phyloP scores from a whole-genome alignment of 805 yeast species.

The Naumovozyma baii region DNA sequence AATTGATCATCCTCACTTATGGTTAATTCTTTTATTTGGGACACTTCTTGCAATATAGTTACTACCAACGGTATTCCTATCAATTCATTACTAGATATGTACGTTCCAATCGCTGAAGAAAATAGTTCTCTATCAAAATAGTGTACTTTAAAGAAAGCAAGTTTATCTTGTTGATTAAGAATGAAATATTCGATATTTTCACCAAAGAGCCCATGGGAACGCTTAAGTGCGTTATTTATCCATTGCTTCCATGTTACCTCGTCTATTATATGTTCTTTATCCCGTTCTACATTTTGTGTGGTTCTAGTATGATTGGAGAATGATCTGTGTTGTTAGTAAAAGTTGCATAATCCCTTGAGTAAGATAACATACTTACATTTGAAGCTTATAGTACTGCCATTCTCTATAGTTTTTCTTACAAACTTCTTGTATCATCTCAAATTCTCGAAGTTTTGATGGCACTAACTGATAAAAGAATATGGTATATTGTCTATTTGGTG shows the following conservation, averaged over 20 bases:
- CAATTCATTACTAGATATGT: constrained; percentile 25
- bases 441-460: too few relatives aligned
- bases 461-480: too few relatives aligned
- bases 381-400: constrained; percentile 20
- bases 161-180: constrained; percentile 17
- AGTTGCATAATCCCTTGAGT: not conserved
- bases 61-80: constrained; percentile 21
- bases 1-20: constrained; percentile 20
- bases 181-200: constrained; percentile 30
- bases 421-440: not conserved
- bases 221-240: constrained; percentile 28
- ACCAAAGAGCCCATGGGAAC: constrained; percentile 36
- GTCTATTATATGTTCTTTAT: constrained; percentile 22
- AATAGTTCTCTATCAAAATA: constrained; percentile 24
- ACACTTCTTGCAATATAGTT: constrained; percentile 15
- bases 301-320: constrained; percentile 9
- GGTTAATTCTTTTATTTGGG: constrained; percentile 18
- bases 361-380: constrained; percentile 18
- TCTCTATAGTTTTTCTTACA: constrained; percentile 9
- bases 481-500: too few relatives aligned
- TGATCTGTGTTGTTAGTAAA: not conserved
- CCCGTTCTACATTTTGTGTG: constrained; percentile 15
- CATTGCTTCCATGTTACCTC: constrained; percentile 34
- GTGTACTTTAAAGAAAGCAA: constrained; percentile 23
- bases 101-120: constrained; percentile 26